Conservation (phyloP, 441 rosid genomes). For the Mallotus repandus region DNA sequence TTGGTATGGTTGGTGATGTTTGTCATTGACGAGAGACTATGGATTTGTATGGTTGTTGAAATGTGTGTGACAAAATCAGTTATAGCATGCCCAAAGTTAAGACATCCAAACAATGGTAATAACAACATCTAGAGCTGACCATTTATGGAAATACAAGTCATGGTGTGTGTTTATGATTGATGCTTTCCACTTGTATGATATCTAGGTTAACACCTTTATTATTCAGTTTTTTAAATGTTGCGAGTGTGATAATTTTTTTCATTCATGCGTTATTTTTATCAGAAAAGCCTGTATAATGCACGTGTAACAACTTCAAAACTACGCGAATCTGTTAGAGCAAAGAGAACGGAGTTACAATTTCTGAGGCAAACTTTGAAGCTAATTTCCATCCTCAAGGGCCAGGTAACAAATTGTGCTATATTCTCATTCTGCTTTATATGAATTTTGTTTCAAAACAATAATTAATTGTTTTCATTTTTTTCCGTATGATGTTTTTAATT, state of each 20-base stretch:
- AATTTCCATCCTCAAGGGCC: slow-evolving; percentile 56
- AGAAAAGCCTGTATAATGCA: slow-evolving; percentile 65
- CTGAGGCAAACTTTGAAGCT: slow-evolving; percentile 70
- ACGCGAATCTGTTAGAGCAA: slow-evolving; percentile 66
- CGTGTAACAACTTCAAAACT: slow-evolving; percentile 53
- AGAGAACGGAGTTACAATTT: slow-evolving; percentile 57
- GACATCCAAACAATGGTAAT: not conserved
- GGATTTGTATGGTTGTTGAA: not conserved
- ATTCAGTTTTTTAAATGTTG: too few species aligned
- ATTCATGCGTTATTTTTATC: slow-evolving; percentile 11
- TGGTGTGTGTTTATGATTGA: not conserved
- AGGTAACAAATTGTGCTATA: slow-evolving; percentile 41
- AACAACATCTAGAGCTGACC: not conserved
- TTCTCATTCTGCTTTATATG: slow-evolving; percentile 10
- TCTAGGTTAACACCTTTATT: not conserved
- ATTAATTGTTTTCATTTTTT: not conserved
- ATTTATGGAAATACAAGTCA: not conserved
- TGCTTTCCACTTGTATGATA: not conserved
- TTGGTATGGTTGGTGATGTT: not conserved
- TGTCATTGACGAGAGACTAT: not conserved
- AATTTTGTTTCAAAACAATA: not conserved
- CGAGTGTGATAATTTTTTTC: not conserved
- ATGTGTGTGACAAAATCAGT: slow-evolving; percentile 3
- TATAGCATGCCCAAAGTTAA: not conserved
- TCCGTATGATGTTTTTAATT: not conserved